Conservation (phyloP, 371 early-diverging fungal species). For the Mortierella sp. region DNA sequence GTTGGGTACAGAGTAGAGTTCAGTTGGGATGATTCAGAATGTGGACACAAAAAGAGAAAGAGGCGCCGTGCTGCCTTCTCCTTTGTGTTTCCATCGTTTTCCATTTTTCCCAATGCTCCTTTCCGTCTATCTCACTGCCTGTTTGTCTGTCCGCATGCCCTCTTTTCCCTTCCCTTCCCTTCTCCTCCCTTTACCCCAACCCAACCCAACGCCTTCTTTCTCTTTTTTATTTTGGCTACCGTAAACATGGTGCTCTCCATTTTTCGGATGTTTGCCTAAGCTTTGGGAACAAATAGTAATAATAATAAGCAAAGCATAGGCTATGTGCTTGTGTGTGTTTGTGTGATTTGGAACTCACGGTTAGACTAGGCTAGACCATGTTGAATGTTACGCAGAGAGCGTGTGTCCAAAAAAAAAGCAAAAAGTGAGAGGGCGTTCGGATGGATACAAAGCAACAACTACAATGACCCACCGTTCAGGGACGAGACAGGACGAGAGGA, state of each 20-base stretch:
- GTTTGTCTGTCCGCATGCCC: neutral
- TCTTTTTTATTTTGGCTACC: neutral
- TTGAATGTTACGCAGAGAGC: neutral
- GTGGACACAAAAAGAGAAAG: neutral
- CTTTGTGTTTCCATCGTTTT: neutral
- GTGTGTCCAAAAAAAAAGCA: neutral
- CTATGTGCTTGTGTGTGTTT: no score
- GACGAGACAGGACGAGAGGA: neutral
- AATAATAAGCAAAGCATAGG: neutral
- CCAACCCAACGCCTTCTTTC: neutral
- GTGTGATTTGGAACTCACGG: neutral
- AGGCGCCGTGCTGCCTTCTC: neutral
- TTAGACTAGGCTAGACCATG: neutral
- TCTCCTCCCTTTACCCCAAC: neutral
- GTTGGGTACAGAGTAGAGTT: neutral
- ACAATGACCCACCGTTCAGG: neutral
- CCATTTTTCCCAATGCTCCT: neutral
- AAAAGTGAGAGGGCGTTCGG: no score
- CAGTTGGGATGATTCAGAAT: neutral
- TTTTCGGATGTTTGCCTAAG: neutral
- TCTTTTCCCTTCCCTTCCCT: neutral
- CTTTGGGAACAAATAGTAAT: neutral
- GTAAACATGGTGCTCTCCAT: neutral
- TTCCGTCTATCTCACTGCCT: neutral
- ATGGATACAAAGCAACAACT: neutral